phyloP scores from a whole-genome alignment of 495 filamentous ascomycete genomes.

The Lasiosphaeria miniovina region DNA sequence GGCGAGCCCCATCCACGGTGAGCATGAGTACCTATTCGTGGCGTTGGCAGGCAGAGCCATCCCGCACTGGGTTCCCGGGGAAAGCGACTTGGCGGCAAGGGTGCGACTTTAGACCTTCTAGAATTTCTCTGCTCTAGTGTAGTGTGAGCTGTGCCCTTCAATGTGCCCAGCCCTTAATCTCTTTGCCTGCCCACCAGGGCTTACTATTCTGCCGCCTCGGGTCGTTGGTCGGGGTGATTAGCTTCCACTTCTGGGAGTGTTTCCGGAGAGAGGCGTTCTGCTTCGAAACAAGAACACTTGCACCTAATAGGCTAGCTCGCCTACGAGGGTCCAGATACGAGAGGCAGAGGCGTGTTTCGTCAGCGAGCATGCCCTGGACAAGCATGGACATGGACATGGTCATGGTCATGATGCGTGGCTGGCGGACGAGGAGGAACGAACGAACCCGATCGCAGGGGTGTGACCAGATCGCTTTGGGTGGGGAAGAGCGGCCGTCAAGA shows the following conservation, averaged over 20 bases:
- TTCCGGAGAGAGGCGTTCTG: conserved; percentile 17
- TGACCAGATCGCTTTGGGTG: background rate
- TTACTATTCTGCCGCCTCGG: background rate
- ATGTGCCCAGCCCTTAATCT: background rate
- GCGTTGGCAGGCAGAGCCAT: background rate
- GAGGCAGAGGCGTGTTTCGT: background rate
- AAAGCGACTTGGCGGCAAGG: conserved; percentile 16
- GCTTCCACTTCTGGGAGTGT: conserved; percentile 22
- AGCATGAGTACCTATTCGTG: background rate
- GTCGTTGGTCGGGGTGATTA: conserved; percentile 15
- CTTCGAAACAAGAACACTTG: background rate
- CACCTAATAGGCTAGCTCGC: no score
- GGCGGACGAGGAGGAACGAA: background rate
- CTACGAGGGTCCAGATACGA: background rate
- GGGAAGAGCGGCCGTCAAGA: background rate
- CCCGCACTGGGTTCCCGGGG: conserved; percentile 1
- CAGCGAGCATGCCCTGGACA: no score
- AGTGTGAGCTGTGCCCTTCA: background rate
- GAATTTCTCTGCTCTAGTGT: conserved; percentile 8
- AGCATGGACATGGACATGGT: no score
- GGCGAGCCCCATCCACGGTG: background rate
- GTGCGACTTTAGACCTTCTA: conserved; percentile 10
- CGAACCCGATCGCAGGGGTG: background rate
- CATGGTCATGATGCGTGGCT: background rate
- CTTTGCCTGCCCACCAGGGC: background rate